A percentile compares a stretch with the other conserved stretches of the same genome.
phyloP scores from a whole-genome alignment of 2,329 filamentous ascomycete species.

The Sphaerulina vaccinii region DNA sequence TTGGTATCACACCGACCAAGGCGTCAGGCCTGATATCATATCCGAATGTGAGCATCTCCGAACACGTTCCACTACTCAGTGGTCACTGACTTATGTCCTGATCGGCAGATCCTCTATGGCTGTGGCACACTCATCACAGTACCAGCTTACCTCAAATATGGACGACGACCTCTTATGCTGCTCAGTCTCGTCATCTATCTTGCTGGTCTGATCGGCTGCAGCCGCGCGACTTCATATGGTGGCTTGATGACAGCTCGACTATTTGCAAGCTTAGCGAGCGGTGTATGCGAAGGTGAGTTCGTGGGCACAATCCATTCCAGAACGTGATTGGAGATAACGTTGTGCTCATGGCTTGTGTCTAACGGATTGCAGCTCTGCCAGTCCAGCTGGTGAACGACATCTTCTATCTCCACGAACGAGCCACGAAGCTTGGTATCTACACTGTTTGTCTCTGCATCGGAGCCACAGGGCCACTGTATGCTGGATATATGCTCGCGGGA shows the following conservation, averaged over 20 bases:
- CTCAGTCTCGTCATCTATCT: constrained; percentile 44
- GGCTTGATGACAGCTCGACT: constrained; percentile 46
- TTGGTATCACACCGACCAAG: constrained; percentile 50
- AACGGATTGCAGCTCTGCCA: constrained; percentile 41
- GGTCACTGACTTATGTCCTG: background rate
- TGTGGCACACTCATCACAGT: constrained; percentile 58
- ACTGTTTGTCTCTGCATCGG: constrained; percentile 59
- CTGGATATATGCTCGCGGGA: constrained; percentile 59
- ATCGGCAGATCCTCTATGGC: constrained; percentile 52
- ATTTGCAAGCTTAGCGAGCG: constrained; percentile 45
- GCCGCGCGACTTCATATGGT: constrained; percentile 41
- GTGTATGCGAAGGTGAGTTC: constrained; percentile 44
- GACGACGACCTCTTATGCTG: constrained; percentile 46
- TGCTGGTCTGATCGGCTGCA: constrained; percentile 45
- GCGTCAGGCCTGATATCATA: constrained; percentile 60
- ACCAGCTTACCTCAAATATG: constrained; percentile 55
- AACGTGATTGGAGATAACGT: too few species aligned
- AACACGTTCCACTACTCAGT: background rate
- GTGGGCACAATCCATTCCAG: background rate
- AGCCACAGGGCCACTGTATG: constrained; percentile 56
- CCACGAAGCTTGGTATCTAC: constrained; percentile 58
- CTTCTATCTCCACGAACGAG: constrained; percentile 49
- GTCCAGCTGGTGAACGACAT: constrained; percentile 52
- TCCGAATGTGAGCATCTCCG: constrained; percentile 51
- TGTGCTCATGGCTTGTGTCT: background rate